A percentile compares a stretch with the other conserved stretches of the same genome.
These are phyloP conservation scores for Vicia faba DNA, from an alignment of 306 rosid genomes.

Conservation along the genomic window DNA sequence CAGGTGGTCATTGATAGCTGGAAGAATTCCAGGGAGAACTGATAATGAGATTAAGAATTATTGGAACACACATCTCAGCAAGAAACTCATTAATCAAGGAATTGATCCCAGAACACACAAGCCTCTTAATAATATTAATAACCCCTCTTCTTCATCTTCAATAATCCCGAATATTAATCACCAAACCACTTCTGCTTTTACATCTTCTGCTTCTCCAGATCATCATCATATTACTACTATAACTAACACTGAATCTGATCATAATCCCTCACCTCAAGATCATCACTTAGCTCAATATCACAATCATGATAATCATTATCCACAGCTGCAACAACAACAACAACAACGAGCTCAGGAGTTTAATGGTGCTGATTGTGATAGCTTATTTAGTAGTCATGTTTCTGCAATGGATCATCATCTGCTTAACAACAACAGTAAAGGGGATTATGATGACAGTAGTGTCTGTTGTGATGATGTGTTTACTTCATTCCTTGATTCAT, in stretches of 20 bases:
- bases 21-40: constrained; percentile 88
- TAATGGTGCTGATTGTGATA: background rate
- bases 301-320: background rate
- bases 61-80: constrained; percentile 93
- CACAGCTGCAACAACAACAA: background rate
- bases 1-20: constrained; percentile 93
- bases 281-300: constrained; percentile 6
- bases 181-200: background rate
- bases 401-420: constrained; percentile 34
- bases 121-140: constrained; percentile 48
- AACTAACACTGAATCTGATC: background rate
- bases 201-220: background rate
- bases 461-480: constrained; percentile 58
- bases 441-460: constrained; percentile 33
- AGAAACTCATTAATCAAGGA: constrained; percentile 86
- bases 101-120: constrained; percentile 93
- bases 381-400: constrained; percentile 15
- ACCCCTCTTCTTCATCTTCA: background rate
- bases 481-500: constrained; percentile 73
- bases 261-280: no score
- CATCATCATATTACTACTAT: background rate
- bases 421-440: background rate
- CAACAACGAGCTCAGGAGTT: background rate
- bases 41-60: constrained; percentile 90
- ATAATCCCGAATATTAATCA: background rate